Percentiles rank a stretch among this genome's conserved stretches.
Conservation (phyloP, 768 basidiomycete species). For the Boletellus emodensis region DNA sequence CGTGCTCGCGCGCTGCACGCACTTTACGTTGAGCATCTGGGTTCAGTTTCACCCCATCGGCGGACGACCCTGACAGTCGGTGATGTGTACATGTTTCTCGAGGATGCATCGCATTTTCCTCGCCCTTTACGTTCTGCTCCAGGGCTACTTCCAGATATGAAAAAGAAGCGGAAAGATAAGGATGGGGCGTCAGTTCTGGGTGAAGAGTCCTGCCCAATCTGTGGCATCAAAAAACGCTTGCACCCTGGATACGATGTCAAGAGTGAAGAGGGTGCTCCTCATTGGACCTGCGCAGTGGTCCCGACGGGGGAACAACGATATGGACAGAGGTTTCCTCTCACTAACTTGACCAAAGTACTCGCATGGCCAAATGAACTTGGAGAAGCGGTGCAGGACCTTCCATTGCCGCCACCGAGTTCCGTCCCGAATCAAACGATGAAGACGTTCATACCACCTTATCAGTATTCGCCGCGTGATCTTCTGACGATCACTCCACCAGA, state of each 20-base stretch:
- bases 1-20: slow-evolving; percentile 40
- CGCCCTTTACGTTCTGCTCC: slow-evolving; percentile 23
- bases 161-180: slow-evolving; percentile 26
- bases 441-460: slow-evolving; percentile 10
- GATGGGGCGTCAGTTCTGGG: slow-evolving; percentile 15
- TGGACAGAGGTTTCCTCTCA: slow-evolving; percentile 16
- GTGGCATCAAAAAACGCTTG: slow-evolving; percentile 28
- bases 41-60: slow-evolving; percentile 16
- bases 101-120: slow-evolving; percentile 38
- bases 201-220: slow-evolving; percentile 26
- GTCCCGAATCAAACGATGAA: slow-evolving; percentile 2
- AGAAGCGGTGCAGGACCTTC: slow-evolving; percentile 9
- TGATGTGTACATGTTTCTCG: slow-evolving; percentile 45
- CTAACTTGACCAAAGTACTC: slow-evolving; percentile 15
- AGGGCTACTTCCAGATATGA: slow-evolving; percentile 10
- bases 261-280: slow-evolving; percentile 10
- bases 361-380: slow-evolving; percentile 17
- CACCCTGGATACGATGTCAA: slow-evolving; percentile 25
- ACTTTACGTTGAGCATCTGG: slow-evolving; percentile 34
- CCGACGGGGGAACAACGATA: slow-evolving; percentile 17
- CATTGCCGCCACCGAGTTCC: slow-evolving; percentile 1
- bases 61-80: slow-evolving; percentile 32
- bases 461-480: slow-evolving; percentile 21
- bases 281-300: slow-evolving; percentile 27
- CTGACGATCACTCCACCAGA: slow-evolving; percentile 21